Percentiles rank a stretch among this genome's conserved stretches.
These are phyloP conservation scores for Leccinellum luteum DNA, from an alignment of 768 basidiomycete species.

Conservation along the genomic window DNA sequence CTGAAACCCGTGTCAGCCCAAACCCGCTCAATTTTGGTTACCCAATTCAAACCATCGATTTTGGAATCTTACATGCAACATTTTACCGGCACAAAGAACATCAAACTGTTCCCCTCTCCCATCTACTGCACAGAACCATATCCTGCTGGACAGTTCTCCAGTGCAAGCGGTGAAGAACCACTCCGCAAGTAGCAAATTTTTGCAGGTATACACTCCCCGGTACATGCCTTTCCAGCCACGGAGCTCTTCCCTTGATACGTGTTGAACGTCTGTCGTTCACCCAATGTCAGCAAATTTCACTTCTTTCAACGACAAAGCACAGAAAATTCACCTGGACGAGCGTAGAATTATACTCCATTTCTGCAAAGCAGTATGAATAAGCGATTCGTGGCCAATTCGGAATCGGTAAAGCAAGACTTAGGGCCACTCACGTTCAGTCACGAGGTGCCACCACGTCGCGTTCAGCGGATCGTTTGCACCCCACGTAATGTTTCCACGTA, in stretches of 20 bases:
- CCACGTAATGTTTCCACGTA: conserved; percentile 56
- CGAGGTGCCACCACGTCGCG: conserved; percentile 74
- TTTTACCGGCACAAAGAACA: too few relatives aligned
- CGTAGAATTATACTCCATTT: conserved; percentile 12
- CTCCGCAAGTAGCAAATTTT: conserved; percentile 73
- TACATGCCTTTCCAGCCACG: conserved; percentile 46
- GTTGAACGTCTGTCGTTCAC: conserved; percentile 50
- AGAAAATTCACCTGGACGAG: conserved; percentile 12
- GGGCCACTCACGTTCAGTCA: conserved; percentile 54
- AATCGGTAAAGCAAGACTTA: background rate
- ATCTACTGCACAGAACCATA: background rate
- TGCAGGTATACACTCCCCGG: conserved; percentile 52
- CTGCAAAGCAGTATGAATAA: background rate
- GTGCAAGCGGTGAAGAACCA: conserved; percentile 55
- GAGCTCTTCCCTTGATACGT: conserved; percentile 65
- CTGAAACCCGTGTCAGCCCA: too few relatives aligned
- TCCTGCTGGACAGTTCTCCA: conserved; percentile 44
- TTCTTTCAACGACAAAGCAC: background rate
- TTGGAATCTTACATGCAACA: too few relatives aligned
- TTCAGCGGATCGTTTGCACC: conserved; percentile 61
- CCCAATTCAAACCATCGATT: too few relatives aligned
- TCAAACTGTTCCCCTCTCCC: too few relatives aligned
- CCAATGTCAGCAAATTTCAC: background rate
- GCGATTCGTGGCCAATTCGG: background rate
- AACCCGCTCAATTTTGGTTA: too few relatives aligned